Evolutionary conservation across 108 stramenopile genomes (phyloP), one percentile per base, ranked within the genome.

Genomic region (Nitzschia inconspicua): DNA sequence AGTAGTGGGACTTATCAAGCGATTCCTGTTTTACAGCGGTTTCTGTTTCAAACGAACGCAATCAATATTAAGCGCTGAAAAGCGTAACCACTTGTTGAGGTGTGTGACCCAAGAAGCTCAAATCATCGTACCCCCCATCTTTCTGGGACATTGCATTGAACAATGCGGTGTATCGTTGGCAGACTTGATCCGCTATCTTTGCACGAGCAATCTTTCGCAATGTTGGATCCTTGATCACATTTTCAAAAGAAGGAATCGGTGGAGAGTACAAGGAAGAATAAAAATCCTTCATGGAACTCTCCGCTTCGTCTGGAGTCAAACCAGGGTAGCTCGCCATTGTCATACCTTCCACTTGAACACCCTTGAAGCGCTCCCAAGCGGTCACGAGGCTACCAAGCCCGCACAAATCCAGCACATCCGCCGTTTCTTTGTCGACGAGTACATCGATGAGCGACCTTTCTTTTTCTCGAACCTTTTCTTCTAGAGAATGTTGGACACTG

Each of bases 211-310:
- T 27, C 63, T 93, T 89, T 30, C 86, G 74, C 37, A 87, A 42
- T 13, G 76, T 69, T 24, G 88, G 84, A 80, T 93, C 91, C 63
- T 85, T 86, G 29, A 93, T 79, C 2, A 58, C 65, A 44, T 78
- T 81, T 58, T 86, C 86, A 47, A 89, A 86, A 3, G 82, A 78
- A 30, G 91, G 88, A 42, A 89, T 71, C 0, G 86, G 88, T 7
- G 91, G 88, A 14, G 85, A 80, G 48, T 78, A 93, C 25, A 93
- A 67, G 2, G 88, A 88, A 0, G 83, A 65, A 41, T 89, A 85
- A 59, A 93, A 93, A 24, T 87, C 77, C 31, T 83, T 83, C 75
- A 88, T 84, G 24, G 82, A 78, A 1, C 24, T 55, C 35, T 86
- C 74, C 13, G 85, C 68, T 4, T 85, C 75, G 14, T 75, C 72